Base-by-base conservation (phyloP, 2,329 filamentous ascomycete genomes). In the Pseudogymnoascus sp. region DNA sequence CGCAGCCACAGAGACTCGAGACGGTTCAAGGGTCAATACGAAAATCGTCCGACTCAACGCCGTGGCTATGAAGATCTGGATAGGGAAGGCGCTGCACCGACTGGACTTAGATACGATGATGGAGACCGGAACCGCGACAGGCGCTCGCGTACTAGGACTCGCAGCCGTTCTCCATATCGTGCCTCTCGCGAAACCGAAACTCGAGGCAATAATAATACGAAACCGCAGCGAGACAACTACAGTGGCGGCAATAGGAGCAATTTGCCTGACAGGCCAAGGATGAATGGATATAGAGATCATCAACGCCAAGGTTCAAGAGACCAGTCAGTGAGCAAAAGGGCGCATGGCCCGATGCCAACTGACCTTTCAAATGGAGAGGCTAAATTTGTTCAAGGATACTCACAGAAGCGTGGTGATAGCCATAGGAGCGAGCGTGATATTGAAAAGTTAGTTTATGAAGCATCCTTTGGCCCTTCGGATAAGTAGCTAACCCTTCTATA, bases 311-410 rank as follows among this genome's bases (percentile, higher is more conserved):
- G 79, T 73, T 77, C 74, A 74, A 79, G 77, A 77, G 81, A 84
- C 78, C 79, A 82, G 77, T 82, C 80, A 80, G 81, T 82, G 81
- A 86, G 82, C 79, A 86, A 84, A 79, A 82, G 82, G 80, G 82
- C 80, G 77, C 79, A 81, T 75, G 79, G 81, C 78, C 80, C 78
- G 79, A 79, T 82, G 77, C 79, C 77, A 79, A 81, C 80, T 81
- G 81, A 77, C 78, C 75, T 78, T 78, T 76, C 78, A 75, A 86
- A 79, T 82, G 74, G 81, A 78, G 79, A 88, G 80, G 81, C 86
- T 89, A 88, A 90, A 86, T 80, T 77, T 83, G 78, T 78, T 77
- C 79, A 84, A 83, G 83, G 81, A 77, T 80, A 80, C 79, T 79
- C 82, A 75, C 77, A 77, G 70, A 76, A 78, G 75, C 76, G 75